Evolutionary conservation across 331 rosid genomes (phyloP), one percentile per base, ranked within the genome.

Genomic region (Arachis monticola): DNA sequence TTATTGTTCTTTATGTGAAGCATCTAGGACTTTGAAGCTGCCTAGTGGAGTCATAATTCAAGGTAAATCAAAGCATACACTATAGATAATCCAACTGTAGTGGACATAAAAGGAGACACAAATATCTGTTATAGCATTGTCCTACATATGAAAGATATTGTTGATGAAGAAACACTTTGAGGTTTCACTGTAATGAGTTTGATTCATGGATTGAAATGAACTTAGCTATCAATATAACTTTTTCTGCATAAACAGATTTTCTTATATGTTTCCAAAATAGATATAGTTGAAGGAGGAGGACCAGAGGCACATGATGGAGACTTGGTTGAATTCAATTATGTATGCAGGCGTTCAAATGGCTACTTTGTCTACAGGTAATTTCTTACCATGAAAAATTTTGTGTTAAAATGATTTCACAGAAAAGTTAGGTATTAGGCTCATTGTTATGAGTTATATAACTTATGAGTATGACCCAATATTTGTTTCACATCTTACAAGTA

Each of bases 341-440:
- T 94, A 38, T 94, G 99, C 86, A 66, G 99, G 70, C 93, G 97
- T 32, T 78, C 96, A 52, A 94, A 94, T 76, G 97, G 99, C 65
- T 94, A 94, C 72, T 94, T 94, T 84, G 99, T 94, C 81, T 86
- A 90, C 79, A 90, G 97, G 97, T 94, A 71, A 77, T 41, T 64
- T 35, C 70, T 10, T 35, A 35, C 31, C 13, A 3, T 71, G 42
- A 9, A 30, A 4, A 62, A 22, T 35, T 60, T 50, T 47, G 42
- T 58, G 11, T 4, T 2, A 27, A 42, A 13, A 7, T 78, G n/a
- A 53, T 44, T 8, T 42, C 30, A 44, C 27, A 51, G 41, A 8
- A 69, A 69, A 38, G 56, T 40, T 32, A 51, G 45, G 17, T 52
- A 17, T 52, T 40, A 17, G 12, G 27, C 5, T 38, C 8, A 60